Conservation (phyloP, 371 early-diverging fungal species). For the Coemansia sp. region DNA sequence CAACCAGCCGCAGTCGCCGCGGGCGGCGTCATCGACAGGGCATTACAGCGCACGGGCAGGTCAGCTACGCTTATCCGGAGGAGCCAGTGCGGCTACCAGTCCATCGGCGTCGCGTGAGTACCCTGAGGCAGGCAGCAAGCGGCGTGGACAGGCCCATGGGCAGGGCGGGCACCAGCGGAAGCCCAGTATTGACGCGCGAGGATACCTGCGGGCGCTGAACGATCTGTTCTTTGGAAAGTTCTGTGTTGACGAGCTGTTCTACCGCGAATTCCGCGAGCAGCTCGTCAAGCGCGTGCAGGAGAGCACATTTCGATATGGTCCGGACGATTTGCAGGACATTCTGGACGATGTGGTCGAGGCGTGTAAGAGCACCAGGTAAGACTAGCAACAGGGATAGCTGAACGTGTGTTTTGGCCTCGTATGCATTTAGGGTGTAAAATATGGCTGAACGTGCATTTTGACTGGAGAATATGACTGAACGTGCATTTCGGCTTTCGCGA, state of each 20-base stretch:
- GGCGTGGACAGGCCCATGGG: slow-evolving; percentile 1
- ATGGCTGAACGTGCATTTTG: no score
- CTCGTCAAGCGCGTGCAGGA: slow-evolving; percentile 50
- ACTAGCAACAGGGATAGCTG: no score
- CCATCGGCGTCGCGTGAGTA: slow-evolving; percentile 7
- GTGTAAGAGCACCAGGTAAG: slow-evolving; percentile 52
- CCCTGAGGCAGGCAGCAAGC: slow-evolving; percentile 9
- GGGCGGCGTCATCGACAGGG: slow-evolving; percentile 21
- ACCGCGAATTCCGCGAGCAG: slow-evolving; percentile 50
- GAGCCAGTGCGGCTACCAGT: slow-evolving; percentile 9
- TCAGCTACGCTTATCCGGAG: slow-evolving; percentile 13
- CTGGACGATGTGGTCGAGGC: slow-evolving; percentile 47
- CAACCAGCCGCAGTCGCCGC: slow-evolving; percentile 25
- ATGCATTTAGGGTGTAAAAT: neutral
- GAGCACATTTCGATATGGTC: slow-evolving; percentile 45
- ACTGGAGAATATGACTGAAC: no score
- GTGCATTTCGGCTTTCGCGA: no score
- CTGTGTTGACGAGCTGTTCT: slow-evolving; percentile 52
- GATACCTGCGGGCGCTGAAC: slow-evolving; percentile 48
- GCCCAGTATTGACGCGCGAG: slow-evolving; percentile 43
- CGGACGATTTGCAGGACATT: slow-evolving; percentile 48
- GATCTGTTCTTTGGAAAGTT: slow-evolving; percentile 53
- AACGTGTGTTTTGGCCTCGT: neutral
- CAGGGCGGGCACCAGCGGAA: slow-evolving; percentile 29
- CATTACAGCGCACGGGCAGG: slow-evolving; percentile 13